Base-by-base conservation (phyloP, 495 filamentous ascomycete genomes). In the Amphirosellinia nigrospora region DNA sequence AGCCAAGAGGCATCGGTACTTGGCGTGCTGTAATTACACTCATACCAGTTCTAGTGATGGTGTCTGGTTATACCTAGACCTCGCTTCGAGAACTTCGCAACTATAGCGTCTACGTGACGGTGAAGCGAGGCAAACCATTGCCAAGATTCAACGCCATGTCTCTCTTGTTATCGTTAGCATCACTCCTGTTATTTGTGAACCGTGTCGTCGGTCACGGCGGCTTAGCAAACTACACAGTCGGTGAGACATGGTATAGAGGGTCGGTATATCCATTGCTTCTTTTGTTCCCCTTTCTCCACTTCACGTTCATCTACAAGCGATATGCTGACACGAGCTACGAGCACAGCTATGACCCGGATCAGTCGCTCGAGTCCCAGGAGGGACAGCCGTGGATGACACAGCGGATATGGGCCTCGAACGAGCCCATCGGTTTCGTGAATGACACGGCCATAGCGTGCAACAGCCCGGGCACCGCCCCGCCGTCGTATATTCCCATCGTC, bases 211-310 rank as follows among this genome's bases (percentile, higher is more conserved):
- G 77, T 4, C 84, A 85, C 72, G 84, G 83, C 10, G 84, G 84
- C 1, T 76, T 85, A 5, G 71, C 78, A 21, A 85, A 86, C 74
- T 85, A 86, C 70, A 86, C 82, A 2, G 83, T 86, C 1, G 82
- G 80, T 53, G 80, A 82, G 6, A 81, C 79, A 8, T 85, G 84
- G 84, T 85, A 85, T 56, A 75, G 79, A 73, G 84, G 83, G 83
- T 84, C 69, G 56, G 75, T 72, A 3, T 58, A 56, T 2, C 30
- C 21, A 21, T 46, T 46, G 16, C 16, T 36, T 26, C 6, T 32
- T 34, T 21, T 28, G 16, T 32, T n/a, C 8, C 0, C 9, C 10
- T 28, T 30, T 32, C 30, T n/a, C 6, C 7, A n/a, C 16, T 36
- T 34, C 23, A 6, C 23, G 21, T 5, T 41, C 41, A 5, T 61